Conservation (phyloP, 1,139 yeast species). For the Geotrichum macrosporum region DNA sequence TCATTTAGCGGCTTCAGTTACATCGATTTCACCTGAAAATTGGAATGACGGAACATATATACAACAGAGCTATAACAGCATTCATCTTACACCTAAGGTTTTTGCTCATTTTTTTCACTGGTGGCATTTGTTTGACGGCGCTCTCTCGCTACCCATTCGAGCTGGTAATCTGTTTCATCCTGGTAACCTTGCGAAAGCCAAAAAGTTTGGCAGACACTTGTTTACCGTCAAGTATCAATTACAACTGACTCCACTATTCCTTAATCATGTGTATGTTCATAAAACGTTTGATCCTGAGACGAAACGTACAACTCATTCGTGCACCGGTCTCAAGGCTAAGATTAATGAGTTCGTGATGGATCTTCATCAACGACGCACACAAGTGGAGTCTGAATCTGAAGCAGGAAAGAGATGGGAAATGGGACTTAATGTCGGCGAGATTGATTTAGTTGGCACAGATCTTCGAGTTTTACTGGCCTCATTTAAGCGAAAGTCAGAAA, state of each 20-base stretch:
- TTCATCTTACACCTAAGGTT: slow-evolving; percentile 69
- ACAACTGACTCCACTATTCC: slow-evolving; percentile 63
- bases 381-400: slow-evolving; percentile 50
- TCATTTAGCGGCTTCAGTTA: slow-evolving; percentile 70
- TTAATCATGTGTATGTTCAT: slow-evolving; percentile 68
- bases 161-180: slow-evolving; percentile 63
- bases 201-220: slow-evolving; percentile 70
- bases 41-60: slow-evolving; percentile 28
- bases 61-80: slow-evolving; percentile 55
- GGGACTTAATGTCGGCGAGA: slow-evolving; percentile 72
- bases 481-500: slow-evolving; percentile 54
- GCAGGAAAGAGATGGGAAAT: slow-evolving; percentile 57
- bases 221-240: slow-evolving; percentile 79
- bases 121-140: slow-evolving; percentile 77
- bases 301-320: slow-evolving; percentile 49
- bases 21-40: slow-evolving; percentile 41
- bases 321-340: slow-evolving; percentile 77
- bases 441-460: slow-evolving; percentile 68
- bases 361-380: slow-evolving; percentile 77
- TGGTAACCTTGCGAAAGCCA: slow-evolving; percentile 39
- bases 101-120: slow-evolving; percentile 68
- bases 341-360: slow-evolving; percentile 66
- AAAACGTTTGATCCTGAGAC: slow-evolving; percentile 43
- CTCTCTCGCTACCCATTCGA: slow-evolving; percentile 69
- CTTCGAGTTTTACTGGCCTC: slow-evolving; percentile 64